These are phyloP conservation scores for Penicillium corylophilum DNA, from an alignment of 2,329 filamentous ascomycete genomes.

Conservation along the genomic window DNA sequence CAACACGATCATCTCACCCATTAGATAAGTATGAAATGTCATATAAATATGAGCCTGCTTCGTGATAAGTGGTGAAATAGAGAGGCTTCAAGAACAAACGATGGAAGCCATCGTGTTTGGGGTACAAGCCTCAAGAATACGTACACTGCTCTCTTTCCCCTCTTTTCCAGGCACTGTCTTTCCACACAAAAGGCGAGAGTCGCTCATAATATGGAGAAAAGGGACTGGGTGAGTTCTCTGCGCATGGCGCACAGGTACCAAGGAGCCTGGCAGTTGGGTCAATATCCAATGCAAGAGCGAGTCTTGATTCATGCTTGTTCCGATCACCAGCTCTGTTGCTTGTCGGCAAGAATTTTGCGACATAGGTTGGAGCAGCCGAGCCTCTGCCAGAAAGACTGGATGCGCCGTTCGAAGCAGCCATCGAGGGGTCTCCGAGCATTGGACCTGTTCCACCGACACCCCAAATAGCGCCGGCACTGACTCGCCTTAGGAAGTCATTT, in stretches of 20 bases:
- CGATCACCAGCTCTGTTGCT: conserved; percentile 58
- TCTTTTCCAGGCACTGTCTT: conserved; percentile 40
- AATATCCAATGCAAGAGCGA: conserved; percentile 80
- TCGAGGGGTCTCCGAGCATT: conserved; percentile 45
- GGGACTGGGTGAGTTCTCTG: conserved; percentile 24
- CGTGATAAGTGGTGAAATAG: neutral
- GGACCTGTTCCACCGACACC: conserved; percentile 69
- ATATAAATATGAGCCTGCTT: conserved; percentile 6
- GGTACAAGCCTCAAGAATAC: conserved; percentile 16
- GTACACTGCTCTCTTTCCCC: conserved; percentile 34
- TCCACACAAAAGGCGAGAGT: conserved; percentile 39
- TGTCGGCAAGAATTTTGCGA: conserved; percentile 55
- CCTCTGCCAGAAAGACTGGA: conserved; percentile 66
- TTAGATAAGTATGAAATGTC: neutral
- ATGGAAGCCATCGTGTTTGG: neutral
- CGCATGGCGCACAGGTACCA: conserved; percentile 45
- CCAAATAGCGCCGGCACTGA: conserved; percentile 72
- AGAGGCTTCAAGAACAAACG: neutral
- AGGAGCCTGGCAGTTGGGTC: conserved; percentile 68
- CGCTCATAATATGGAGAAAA: conserved; percentile 30
- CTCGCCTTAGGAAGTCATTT: conserved; percentile 42
- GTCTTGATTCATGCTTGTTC: conserved; percentile 68
- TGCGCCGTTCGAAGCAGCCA: conserved; percentile 59
- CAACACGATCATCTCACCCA: neutral
- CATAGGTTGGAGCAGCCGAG: conserved; percentile 67